These are phyloP conservation scores for Dianthus caryophyllus DNA, from an alignment of 148 eudicot genomes.

Conservation along the genomic window DNA sequence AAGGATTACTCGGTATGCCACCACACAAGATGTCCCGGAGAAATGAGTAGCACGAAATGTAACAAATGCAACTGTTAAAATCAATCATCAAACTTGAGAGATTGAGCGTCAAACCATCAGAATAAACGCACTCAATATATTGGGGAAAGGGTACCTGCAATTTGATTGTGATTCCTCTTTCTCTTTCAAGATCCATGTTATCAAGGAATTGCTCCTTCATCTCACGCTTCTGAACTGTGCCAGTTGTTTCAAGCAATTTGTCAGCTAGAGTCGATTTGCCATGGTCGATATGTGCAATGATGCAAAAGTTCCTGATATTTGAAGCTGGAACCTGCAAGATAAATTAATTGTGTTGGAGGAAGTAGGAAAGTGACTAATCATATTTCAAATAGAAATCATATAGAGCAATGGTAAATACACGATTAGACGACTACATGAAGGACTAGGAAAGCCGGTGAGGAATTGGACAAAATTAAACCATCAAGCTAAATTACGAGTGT, in stretches of 20 bases:
- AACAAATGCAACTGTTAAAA: neutral
- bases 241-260: slow-evolving; percentile 88
- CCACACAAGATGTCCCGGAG: neutral
- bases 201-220: slow-evolving; percentile 99
- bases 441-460: neutral
- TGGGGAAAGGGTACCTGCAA: slow-evolving; percentile 54
- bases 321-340: slow-evolving; percentile 74
- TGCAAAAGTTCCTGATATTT: slow-evolving; percentile 80
- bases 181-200: slow-evolving; percentile 99
- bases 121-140: neutral
- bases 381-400: neutral
- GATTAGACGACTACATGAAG: neutral
- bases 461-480: neutral
- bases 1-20: neutral
- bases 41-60: neutral
- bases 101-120: neutral
- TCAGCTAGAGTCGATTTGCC: slow-evolving; percentile 98
- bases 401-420: neutral
- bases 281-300: slow-evolving; percentile 98
- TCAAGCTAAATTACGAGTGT: neutral
- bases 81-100: neutral
- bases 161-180: slow-evolving; percentile 93
- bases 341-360: neutral
- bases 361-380: slow-evolving; percentile 6
- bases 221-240: slow-evolving; percentile 87